Percentiles rank a stretch among this genome's conserved stretches.
phyloP scores from a whole-genome alignment of 768 basidiomycete species.

The Termitomyces sp. region DNA sequence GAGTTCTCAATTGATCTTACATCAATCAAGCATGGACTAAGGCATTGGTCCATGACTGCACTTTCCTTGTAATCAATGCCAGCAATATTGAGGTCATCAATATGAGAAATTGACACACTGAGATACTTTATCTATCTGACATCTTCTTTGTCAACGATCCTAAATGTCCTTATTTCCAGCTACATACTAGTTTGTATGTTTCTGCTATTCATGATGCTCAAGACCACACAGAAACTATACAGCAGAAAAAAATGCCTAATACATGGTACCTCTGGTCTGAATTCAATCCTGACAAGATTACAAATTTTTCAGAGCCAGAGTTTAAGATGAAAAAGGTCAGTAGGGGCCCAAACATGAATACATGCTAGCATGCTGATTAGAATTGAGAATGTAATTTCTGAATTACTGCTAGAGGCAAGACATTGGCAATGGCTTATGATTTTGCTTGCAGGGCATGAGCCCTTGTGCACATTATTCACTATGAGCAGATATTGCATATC shows the following conservation, averaged over 20 bases:
- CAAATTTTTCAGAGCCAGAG: neutral
- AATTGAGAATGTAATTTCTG: neutral
- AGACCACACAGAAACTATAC: neutral
- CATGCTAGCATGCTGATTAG: neutral
- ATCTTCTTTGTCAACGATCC: neutral
- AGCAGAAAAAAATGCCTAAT: neutral
- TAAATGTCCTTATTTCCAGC: neutral
- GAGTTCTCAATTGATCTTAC: neutral
- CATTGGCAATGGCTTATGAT: neutral
- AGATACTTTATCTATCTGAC: slow-evolving; percentile 3
- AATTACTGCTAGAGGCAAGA: neutral
- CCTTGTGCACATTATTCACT: neutral
- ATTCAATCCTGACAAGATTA: neutral
- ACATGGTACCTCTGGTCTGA: neutral
- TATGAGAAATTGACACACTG: neutral
- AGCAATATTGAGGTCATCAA: neutral
- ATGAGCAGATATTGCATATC: neutral
- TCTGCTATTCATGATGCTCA: neutral
- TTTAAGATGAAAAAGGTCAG: neutral
- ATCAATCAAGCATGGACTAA: slow-evolving; percentile 1
- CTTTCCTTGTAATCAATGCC: neutral
- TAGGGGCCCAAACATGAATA: neutral
- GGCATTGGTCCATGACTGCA: neutral
- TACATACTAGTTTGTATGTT: slow-evolving; percentile 1
- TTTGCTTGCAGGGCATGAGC: neutral